Base-by-base conservation (phyloP, 208 protist species). In the Leishmania mexicana region DNA sequence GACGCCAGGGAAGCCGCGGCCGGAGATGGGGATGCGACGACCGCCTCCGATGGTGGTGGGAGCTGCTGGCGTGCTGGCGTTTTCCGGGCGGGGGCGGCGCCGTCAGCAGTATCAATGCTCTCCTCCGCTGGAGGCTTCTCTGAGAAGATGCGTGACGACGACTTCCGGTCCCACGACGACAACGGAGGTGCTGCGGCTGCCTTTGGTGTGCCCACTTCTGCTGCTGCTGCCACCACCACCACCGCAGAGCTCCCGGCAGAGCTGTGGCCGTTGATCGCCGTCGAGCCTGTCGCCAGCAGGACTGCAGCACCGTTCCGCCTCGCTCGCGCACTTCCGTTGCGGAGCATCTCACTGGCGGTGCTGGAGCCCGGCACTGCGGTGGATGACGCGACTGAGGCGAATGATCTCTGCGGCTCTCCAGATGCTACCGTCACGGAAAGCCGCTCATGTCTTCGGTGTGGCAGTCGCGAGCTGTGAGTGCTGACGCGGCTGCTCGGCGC, bases 381-480 rank as follows among this genome's bases (percentile, higher is more conserved):
- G n/a, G 35, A 76, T 13, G 38, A 17, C 57, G 3, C 35, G 15
- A 13, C 31, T 17, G 72, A 10, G 11, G 19, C 11, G 28, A 38
- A 76, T 4, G 31, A n/a, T 10, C 17, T 17, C 65, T 21, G 35
- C 19, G 31, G 42, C 42, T 35, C 51, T 60, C 5, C 64, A 38
- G 35, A 65, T 38, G 62, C 60, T 68, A 38, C 38, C 1, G 38
- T 80, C 38, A 13, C 21, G 45, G 53, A 75, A 65, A 2, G 77
- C 60, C 71, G 82, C 42, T 38, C 62, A 45, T 11, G 77, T 53
- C 82, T 78, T 65, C 78, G 82, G 28, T 31, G 21, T 17, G 82
- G 78, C 60, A 81, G 57, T 19, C 78, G 82, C 6, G 82, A 81
- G 65, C 82, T 85, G 54, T 65, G 71, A 15, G 73, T 76, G 73